A percentile compares a stretch with the other conserved stretches of the same genome.
Conservation (phyloP, 352 stramenopile species). For the Globisporangium echinulatum region DNA sequence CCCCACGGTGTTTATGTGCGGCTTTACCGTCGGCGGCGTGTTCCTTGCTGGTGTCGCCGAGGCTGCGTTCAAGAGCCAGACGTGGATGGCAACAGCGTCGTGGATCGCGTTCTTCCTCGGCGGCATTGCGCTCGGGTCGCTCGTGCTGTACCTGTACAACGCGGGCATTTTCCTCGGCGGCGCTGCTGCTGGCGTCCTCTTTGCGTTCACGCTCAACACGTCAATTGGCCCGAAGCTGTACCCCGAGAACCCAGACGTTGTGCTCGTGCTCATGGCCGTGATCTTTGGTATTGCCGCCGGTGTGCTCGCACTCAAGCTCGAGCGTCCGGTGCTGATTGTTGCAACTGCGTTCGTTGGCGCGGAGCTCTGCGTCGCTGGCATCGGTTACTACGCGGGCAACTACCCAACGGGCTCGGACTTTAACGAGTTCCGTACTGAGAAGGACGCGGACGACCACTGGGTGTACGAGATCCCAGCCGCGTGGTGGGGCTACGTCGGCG, state of each 20-base stretch:
- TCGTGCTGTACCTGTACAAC: constrained; percentile 40
- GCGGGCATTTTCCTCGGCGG: constrained; percentile 39
- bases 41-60: constrained; percentile 29
- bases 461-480: constrained; percentile 57
- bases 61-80: constrained; percentile 18
- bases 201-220: constrained; percentile 44
- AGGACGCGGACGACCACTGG: constrained; percentile 25
- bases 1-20: constrained; percentile 30
- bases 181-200: constrained; percentile 27
- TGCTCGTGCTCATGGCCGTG: constrained; percentile 42
- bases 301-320: constrained; percentile 37
- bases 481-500: constrained; percentile 74
- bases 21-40: constrained; percentile 38
- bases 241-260: constrained; percentile 29
- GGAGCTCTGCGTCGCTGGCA: constrained; percentile 30
- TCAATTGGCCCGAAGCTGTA: constrained; percentile 32
- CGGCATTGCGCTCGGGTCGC: constrained; percentile 23
- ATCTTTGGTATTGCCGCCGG: constrained; percentile 29
- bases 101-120: constrained; percentile 44
- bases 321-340: constrained; percentile 47
- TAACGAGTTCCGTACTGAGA: constrained; percentile 23
- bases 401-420: constrained; percentile 53
- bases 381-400: constrained; percentile 49
- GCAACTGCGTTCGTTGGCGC: constrained; percentile 46
- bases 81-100: constrained; percentile 35